phyloP scores from a whole-genome alignment of 140 eudicot species.

The Senecio squalidus region DNA sequence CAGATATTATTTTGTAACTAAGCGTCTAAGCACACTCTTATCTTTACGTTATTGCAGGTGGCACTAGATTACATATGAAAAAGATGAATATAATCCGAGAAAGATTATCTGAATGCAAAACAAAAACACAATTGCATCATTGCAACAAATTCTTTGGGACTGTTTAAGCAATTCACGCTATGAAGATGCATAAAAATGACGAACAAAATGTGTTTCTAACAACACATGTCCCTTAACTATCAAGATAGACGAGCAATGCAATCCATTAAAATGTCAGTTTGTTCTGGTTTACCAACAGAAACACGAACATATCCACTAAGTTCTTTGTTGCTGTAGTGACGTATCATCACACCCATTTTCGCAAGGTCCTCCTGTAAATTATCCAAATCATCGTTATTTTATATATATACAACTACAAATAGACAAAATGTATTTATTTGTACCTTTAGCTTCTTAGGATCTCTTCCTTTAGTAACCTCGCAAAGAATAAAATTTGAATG shows the following conservation, averaged over 20 bases:
- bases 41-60: too few species aligned
- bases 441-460: constrained; percentile 98
- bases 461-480: constrained; percentile 80
- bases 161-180: too few species aligned
- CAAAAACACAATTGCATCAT: too few species aligned
- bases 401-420: too few species aligned
- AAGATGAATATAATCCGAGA: too few species aligned
- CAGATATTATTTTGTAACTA: too few species aligned
- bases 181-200: not conserved
- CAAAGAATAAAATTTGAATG: constrained; percentile 93
- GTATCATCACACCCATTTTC: constrained; percentile 96
- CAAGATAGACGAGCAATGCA: constrained; percentile 43
- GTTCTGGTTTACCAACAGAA: constrained; percentile 97
- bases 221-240: not conserved
- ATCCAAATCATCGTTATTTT: not conserved
- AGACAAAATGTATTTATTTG: too few species aligned
- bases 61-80: too few species aligned
- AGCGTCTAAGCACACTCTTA: too few species aligned
- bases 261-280: constrained; percentile 74
- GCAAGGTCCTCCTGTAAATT: constrained; percentile 88
- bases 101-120: too few species aligned
- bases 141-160: too few species aligned
- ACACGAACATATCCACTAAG: constrained; percentile 83
- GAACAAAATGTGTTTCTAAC: not conserved
- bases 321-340: constrained; percentile 93